Percentiles rank a stretch among this genome's conserved stretches.
Evolutionary conservation across 78 protist genomes (phyloP).

Genomic region (Emiliania huxleyi): DNA sequence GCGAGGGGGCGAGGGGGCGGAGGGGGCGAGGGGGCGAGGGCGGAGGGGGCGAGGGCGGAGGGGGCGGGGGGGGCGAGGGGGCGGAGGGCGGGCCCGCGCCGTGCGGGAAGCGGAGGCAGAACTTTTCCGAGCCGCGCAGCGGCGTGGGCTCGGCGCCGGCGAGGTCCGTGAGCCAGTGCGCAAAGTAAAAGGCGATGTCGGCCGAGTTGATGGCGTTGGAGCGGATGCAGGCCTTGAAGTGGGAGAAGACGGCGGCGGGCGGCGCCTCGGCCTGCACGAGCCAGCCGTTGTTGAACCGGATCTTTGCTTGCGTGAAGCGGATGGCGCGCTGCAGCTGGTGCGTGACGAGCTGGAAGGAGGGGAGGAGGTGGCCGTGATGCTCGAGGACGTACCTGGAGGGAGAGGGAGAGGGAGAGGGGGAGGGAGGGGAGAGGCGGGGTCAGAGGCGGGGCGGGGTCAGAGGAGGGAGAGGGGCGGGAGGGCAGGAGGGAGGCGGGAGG

Average conservation of each 20-base stretch:
- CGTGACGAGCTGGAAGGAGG: neutral
- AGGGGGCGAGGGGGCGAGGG: no score
- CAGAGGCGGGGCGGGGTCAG: no score
- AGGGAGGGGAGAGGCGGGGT: no score
- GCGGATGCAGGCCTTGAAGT: neutral
- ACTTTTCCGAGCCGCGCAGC: neutral
- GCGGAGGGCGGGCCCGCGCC: no score
- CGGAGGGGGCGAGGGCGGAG: no score
- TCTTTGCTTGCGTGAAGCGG: neutral
- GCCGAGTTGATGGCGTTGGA: neutral
- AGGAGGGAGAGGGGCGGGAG: no score
- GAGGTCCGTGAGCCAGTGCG: constrained; percentile 10
- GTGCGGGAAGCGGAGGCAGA: neutral
- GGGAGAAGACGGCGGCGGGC: neutral
- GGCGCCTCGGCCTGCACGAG: constrained; percentile 6
- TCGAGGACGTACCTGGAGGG: constrained; percentile 12
- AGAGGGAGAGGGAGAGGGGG: no score
- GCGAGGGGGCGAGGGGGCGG: no score
- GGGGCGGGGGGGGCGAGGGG: no score
- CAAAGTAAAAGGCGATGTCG: neutral
- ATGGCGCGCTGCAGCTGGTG: neutral
- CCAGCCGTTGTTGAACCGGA: constrained; percentile 4
- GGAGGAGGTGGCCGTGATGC: neutral
- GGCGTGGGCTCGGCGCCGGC: constrained; percentile 2
- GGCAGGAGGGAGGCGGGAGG: no score